These are phyloP conservation scores for Conticribra guillardii DNA, from an alignment of 108 stramenopile species.

Conservation along the genomic window DNA sequence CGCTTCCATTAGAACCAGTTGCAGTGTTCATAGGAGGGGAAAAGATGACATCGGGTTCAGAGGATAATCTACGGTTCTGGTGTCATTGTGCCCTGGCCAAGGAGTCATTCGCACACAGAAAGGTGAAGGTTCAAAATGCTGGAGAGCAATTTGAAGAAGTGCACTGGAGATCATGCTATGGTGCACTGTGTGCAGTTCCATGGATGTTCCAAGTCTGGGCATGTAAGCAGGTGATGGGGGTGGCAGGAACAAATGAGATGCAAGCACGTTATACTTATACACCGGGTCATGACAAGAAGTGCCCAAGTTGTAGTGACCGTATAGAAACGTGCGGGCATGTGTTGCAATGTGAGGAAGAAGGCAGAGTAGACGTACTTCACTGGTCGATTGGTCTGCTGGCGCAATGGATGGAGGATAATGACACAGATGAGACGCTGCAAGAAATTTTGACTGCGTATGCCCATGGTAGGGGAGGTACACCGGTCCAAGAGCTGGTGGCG, in stretches of 20 bases:
- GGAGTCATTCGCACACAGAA: not conserved
- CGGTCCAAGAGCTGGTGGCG: not conserved
- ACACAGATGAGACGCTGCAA: not conserved
- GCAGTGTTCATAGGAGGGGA: slow-evolving; percentile 3
- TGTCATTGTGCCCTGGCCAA: not conserved
- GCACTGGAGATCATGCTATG: too few relatives aligned
- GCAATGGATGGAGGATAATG: slow-evolving; percentile 3
- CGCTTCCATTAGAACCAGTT: slow-evolving; percentile 22
- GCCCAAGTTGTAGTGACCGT: not conserved
- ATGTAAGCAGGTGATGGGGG: too few relatives aligned
- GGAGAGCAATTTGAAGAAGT: too few relatives aligned
- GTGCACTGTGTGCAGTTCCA: too few relatives aligned
- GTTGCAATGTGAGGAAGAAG: slow-evolving; percentile 1
- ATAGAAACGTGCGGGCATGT: slow-evolving; percentile 6
- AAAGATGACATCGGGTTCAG: slow-evolving; percentile 22
- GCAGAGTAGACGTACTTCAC: not conserved
- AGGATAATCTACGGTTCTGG: not conserved
- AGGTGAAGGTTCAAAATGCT: slow-evolving; percentile 1
- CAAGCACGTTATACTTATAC: not conserved
- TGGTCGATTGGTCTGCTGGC: slow-evolving; percentile 2
- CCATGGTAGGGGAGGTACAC: not conserved
- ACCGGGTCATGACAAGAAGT: not conserved
- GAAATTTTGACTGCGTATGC: not conserved
- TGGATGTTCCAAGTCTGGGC: too few relatives aligned
- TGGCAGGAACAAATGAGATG: too few relatives aligned